Conservation (phyloP, 352 stramenopile species). For the Pythium angustatum region DNA sequence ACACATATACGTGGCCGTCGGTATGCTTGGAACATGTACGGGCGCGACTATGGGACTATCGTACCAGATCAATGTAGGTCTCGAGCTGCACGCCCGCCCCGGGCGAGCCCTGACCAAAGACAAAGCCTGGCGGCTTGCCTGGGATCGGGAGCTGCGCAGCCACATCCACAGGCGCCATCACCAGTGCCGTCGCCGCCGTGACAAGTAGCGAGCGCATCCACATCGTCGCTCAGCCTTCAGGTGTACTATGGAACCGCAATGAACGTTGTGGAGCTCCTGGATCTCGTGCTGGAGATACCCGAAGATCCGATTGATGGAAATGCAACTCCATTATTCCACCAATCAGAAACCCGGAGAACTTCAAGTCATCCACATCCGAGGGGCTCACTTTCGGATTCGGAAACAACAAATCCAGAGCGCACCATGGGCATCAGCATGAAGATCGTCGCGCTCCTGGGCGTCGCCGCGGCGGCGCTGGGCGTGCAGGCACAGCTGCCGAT, state of each 20-base stretch:
- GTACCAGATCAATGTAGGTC: conserved; percentile 77
- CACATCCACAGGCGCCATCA: conserved; percentile 4
- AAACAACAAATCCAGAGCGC: background rate
- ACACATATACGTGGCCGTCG: background rate
- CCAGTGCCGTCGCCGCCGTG: background rate
- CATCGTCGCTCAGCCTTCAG: too few species aligned
- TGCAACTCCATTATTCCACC: conserved; percentile 7
- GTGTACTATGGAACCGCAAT: conserved; percentile 9
- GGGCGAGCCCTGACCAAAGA: conserved; percentile 45
- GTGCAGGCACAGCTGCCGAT: conserved; percentile 56
- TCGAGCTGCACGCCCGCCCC: conserved; percentile 75
- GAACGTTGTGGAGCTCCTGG: conserved; percentile 2
- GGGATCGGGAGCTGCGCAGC: conserved; percentile 62
- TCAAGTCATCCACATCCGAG: conserved; percentile 2
- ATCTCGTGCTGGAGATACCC: background rate
- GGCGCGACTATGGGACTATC: background rate
- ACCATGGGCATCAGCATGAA: conserved; percentile 22
- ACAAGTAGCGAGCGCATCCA: conserved; percentile 16
- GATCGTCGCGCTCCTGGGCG: conserved; percentile 15
- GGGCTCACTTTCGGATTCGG: background rate
- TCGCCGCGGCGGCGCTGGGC: conserved; percentile 14
- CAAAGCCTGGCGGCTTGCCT: conserved; percentile 61
- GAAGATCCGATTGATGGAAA: conserved; percentile 19
- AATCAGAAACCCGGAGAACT: conserved; percentile 23
- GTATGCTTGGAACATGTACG: background rate